These are phyloP conservation scores for Cladosporium halotolerans DNA, from an alignment of 2,329 filamentous ascomycete species.

Conservation along the genomic window DNA sequence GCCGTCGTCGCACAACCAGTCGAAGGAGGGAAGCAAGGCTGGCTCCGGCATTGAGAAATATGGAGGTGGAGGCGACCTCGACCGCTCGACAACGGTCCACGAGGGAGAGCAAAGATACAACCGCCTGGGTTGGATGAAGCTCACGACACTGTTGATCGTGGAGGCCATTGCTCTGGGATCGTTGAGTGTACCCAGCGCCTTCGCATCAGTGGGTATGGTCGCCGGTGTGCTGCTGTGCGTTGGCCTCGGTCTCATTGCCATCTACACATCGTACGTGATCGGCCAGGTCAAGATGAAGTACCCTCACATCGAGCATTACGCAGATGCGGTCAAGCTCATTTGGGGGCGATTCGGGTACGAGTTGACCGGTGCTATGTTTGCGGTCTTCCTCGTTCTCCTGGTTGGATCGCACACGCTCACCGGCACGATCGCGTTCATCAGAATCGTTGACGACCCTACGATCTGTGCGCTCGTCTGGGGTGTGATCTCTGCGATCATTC, in stretches of 20 bases:
- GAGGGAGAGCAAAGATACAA: constrained; percentile 32
- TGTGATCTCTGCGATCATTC: constrained; percentile 37
- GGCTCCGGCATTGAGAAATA: constrained; percentile 24
- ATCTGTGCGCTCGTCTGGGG: constrained; percentile 40
- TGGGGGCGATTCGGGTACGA: constrained; percentile 39
- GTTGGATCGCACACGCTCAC: constrained; percentile 41
- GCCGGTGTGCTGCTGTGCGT: constrained; percentile 52
- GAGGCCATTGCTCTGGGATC: constrained; percentile 56
- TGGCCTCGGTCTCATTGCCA: constrained; percentile 51
- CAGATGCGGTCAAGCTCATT: constrained; percentile 39
- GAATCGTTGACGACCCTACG: constrained; percentile 33
- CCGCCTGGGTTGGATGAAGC: constrained; percentile 43
- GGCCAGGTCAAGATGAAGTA: constrained; percentile 54
- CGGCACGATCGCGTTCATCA: constrained; percentile 41
- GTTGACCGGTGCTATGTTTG: constrained; percentile 39
- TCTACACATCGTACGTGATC: constrained; percentile 57
- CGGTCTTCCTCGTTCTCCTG: constrained; percentile 38
- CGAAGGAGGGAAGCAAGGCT: constrained; percentile 8
- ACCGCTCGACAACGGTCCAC: constrained; percentile 22
- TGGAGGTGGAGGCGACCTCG: constrained; percentile 1
- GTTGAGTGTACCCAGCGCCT: constrained; percentile 50
- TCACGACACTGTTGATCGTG: constrained; percentile 46
- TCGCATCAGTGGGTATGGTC: constrained; percentile 50
- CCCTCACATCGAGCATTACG: constrained; percentile 39
- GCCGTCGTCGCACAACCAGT: constrained; percentile 1